phyloP scores from a whole-genome alignment of 139 green algal genomes.

The Coccomyxa sp. region DNA sequence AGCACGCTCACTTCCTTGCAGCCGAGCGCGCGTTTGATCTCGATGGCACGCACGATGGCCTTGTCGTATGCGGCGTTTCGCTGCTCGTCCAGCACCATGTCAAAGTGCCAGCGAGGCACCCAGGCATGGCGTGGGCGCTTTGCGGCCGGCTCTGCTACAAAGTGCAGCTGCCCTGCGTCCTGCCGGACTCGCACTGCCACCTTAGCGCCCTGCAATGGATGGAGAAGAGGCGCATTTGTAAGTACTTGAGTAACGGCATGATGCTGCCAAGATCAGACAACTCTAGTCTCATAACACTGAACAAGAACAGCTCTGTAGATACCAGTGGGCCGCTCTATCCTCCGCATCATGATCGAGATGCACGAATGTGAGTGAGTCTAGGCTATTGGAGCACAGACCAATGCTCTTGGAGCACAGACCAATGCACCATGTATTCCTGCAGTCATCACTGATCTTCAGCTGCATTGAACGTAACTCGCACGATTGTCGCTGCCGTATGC shows the following conservation, averaged over 20 bases:
- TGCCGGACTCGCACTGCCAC: constrained; percentile 36
- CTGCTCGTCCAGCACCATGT: constrained; percentile 71
- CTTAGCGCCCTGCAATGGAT: neutral
- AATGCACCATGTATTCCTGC: too few species aligned
- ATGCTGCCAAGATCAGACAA: too few species aligned
- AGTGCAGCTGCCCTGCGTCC: constrained; percentile 42
- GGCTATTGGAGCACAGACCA: too few species aligned
- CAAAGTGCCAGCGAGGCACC: constrained; percentile 78
- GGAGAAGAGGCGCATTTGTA: neutral
- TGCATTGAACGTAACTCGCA: too few species aligned
- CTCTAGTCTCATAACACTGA: too few species aligned
- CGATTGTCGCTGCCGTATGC: too few species aligned
- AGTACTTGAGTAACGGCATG: neutral
- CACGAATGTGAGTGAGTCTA: too few species aligned
- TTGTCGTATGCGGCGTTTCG: constrained; percentile 66
- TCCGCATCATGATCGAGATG: too few species aligned
- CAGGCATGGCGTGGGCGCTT: constrained; percentile 48
- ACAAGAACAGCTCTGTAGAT: too few species aligned
- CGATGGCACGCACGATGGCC: constrained; percentile 43
- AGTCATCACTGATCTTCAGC: too few species aligned
- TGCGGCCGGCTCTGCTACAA: constrained; percentile 27
- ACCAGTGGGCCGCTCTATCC: too few species aligned
- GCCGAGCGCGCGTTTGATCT: constrained; percentile 1
- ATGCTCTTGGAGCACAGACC: too few species aligned
- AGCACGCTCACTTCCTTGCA: constrained; percentile 41